Evolutionary conservation across 2,329 filamentous ascomycete species (phyloP), one percentile per base, ranked within the genome.

Genomic region (Periconia digitata): DNA sequence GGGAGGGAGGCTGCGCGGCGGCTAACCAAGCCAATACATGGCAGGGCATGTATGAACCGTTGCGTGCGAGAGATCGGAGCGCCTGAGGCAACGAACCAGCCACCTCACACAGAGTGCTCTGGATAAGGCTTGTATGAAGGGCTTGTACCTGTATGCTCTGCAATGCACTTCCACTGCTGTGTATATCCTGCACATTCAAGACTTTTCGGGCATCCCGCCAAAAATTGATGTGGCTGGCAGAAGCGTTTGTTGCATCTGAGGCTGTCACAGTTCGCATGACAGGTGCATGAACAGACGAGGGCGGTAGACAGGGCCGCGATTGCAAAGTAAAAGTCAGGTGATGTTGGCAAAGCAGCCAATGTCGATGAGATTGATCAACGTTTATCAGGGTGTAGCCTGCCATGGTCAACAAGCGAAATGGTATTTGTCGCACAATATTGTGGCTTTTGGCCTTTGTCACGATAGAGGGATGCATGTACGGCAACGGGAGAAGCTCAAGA

Each of bases 221-320:
- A 5, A 12, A 32, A 3, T 32, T 10, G 27, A 15, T 49, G 55
- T 64, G 62, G 63, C 60, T 63, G 62, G 58, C n/a, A 32, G n/a
- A 32, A 22, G 37, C 8, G 21, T 22, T 27, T 29, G 24, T 16
- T 16, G 16, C 39, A 39, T 10, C 24, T 55, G 62, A 63, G 60
- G 62, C 61, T 60, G 55, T 53, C 58, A 62, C 53, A 49, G 66
- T 68, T 68, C 66, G 67, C 64, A 70, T 67, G 60, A 58, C 47
- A 12, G 27, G 27, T 32, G 27, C 27, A 32, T 32, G 27, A 32
- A 48, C 51, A 42, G 47, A 50, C 48, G 52, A 55, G 60, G 51
- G 50, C 56, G 50, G 57, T 13, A 29, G 40, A 37, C 54, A 53
- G 52, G 60, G 51, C 35, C 34, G 43, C 43, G 57, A 53, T 40